Evolutionary conservation across 495 filamentous ascomycete species (phyloP), one percentile per base, ranked within the genome.

Genomic region (Penicillium ucsense): DNA sequence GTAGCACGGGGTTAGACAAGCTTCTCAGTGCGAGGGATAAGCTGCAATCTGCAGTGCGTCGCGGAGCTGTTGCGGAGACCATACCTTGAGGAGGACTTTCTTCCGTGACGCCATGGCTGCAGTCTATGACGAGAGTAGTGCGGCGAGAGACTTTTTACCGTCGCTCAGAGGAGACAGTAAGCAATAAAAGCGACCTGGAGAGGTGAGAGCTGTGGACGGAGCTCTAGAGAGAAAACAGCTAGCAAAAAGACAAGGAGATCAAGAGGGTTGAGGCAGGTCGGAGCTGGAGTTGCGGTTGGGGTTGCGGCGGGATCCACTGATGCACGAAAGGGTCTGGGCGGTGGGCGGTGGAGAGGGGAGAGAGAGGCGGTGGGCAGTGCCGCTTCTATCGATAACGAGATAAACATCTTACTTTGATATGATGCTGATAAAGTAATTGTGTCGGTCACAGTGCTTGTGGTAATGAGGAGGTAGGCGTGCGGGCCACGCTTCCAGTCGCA

Each of bases 61-160:
- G 48, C 38, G 56, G 59, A 53, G 48, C 50, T 53, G 55, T 41
- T 64, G 54, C 66, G 56, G 57, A 56, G 41, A 51, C 41, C 64
- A 45, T 74, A 95, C 91, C 85, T 98, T 98, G 55, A 98, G 73
- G 45, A 98, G 75, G 54, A 95, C 88, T 82, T 95, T 96, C 85
- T 94, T 98, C 68, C 88, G 81, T 58, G 88, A 89, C 63, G 89
- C 78, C 89, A 95, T 95, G 58, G 61, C 46, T 59, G 51, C 49
- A 55, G 44, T 33, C 30, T 54, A 31, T 52, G 41, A 45, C 31
- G 43, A 38, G 38, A 35, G 30, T 46, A 43, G 45, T 50, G 37
- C 10, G 35, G 43, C n/a, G n/a, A 30, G n/a, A 34, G 37, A 48
- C n/a, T 43, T 38, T 20, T 20, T 20, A 20, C 20, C 20, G 20